Percentiles rank a stretch among this genome's conserved stretches.
phyloP scores from a whole-genome alignment of 768 basidiomycete species.

The Boletus sp. region DNA sequence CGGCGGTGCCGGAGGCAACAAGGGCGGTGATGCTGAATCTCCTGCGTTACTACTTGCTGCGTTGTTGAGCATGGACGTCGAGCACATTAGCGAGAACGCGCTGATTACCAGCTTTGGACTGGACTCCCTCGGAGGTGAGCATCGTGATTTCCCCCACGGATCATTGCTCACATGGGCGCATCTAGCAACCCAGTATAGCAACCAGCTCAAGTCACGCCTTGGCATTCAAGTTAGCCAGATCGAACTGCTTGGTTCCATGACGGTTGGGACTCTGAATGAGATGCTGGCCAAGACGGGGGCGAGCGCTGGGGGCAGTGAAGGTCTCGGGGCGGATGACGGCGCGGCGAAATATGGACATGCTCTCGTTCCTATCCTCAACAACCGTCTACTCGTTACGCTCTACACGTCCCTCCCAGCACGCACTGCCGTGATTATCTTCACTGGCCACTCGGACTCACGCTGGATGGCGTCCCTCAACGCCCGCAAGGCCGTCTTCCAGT shows the following conservation, averaged over 20 bases:
- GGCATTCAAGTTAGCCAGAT: conserved; percentile 26
- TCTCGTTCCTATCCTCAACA: conserved; percentile 28
- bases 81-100: conserved; percentile 29
- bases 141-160: not conserved
- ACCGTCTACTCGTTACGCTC: conserved; percentile 46
- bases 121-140: conserved; percentile 27
- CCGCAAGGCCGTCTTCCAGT: conserved; percentile 60
- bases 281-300: conserved; percentile 19
- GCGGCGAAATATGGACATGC: conserved; percentile 28
- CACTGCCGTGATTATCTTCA: conserved; percentile 82
- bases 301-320: conserved; percentile 3
- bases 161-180: not conserved
- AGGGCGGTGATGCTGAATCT: conserved; percentile 14
- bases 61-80: conserved; percentile 24
- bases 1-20: conserved; percentile 6
- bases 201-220: conserved; percentile 26
- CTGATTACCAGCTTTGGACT: conserved; percentile 28
- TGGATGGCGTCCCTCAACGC: conserved; percentile 70
- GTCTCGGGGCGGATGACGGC: conserved; percentile 18
- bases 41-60: conserved; percentile 25
- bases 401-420: conserved; percentile 70
- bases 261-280: conserved; percentile 24
- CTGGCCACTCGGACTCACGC: conserved; percentile 86
- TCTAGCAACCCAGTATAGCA: conserved; percentile 30
- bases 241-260: conserved; percentile 24